Evolutionary conservation across 2,329 filamentous ascomycete genomes (phyloP).

Genomic region (Verticillium nonalfalfae): DNA sequence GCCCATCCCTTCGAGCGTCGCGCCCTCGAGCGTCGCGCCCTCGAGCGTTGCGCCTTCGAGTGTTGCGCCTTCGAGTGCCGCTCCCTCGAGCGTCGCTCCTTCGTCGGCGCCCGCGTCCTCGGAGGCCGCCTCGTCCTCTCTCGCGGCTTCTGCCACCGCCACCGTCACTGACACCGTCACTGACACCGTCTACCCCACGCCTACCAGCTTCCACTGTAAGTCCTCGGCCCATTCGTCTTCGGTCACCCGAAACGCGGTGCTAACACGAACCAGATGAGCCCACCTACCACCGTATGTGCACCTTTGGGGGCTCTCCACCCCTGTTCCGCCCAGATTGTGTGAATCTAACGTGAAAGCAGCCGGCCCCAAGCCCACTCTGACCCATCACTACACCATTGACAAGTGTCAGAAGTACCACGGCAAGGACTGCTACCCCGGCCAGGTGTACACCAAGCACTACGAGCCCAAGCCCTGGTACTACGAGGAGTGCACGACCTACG

Average conservation of each 20-base stretch:
- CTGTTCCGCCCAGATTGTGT: no score
- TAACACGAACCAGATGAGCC: no score
- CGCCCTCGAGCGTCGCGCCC: neutral
- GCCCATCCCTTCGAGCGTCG: neutral
- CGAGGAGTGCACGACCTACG: constrained; percentile 1
- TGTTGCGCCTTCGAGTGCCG: neutral
- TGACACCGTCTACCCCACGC: neutral
- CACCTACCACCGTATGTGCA: no score
- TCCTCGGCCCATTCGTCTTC: no score
- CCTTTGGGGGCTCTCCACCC: no score
- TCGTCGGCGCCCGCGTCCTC: neutral
- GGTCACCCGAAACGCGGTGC: no score
- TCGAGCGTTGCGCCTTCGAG: neutral
- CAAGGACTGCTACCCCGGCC: neutral
- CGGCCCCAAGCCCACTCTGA: neutral
- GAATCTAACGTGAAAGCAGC: neutral
- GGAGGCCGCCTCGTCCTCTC: neutral
- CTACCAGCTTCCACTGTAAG: neutral
- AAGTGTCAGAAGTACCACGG: neutral
- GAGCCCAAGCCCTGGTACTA: neutral
- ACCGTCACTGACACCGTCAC: neutral
- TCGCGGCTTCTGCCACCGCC: neutral
- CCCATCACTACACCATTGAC: neutral
- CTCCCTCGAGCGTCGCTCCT: neutral
- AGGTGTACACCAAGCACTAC: neutral